These are phyloP conservation scores for Chytridiales sp. DNA, from an alignment of 371 early-diverging fungal genomes.

Conservation along the genomic window DNA sequence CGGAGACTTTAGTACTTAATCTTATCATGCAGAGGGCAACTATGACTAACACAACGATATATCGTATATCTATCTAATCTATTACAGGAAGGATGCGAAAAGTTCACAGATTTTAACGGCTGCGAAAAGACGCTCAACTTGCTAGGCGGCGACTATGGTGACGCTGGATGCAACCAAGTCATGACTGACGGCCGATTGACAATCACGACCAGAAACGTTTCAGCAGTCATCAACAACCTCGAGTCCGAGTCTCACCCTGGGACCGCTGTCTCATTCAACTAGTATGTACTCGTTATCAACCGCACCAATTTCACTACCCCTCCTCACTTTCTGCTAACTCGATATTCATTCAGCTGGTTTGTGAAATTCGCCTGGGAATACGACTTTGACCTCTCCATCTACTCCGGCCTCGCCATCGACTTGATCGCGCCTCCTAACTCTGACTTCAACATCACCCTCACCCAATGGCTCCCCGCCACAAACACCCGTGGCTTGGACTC, in stretches of 20 bases:
- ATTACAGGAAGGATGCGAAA: constrained; percentile 13
- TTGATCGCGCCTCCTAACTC: constrained; percentile 33
- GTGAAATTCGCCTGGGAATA: constrained; percentile 28
- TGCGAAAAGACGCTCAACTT: constrained; percentile 31
- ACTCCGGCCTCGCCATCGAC: constrained; percentile 30
- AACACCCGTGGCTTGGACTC: constrained; percentile 23
- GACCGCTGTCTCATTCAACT: constrained; percentile 17
- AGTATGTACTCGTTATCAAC: not conserved
- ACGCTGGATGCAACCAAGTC: constrained; percentile 4
- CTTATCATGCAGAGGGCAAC: too few relatives aligned
- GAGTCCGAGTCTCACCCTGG: constrained; percentile 14
- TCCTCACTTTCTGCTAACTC: not conserved
- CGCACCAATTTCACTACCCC: not conserved
- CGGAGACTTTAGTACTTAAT: too few relatives aligned
- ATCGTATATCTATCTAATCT: too few relatives aligned
- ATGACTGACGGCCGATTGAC: constrained; percentile 11
- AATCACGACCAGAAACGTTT: constrained; percentile 1
- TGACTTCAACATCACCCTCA: constrained; percentile 37
- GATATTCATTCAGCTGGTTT: constrained; percentile 22
- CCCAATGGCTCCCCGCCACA: constrained; percentile 33
- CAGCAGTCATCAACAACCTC: not conserved
- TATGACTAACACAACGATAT: too few relatives aligned
- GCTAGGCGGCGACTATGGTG: constrained; percentile 35
- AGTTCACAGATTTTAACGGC: constrained; percentile 3
- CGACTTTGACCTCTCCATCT: constrained; percentile 36